Percentiles rank a stretch among this genome's conserved stretches.
Conservation (phyloP, 306 rosid species). For the Myrica gale region DNA sequence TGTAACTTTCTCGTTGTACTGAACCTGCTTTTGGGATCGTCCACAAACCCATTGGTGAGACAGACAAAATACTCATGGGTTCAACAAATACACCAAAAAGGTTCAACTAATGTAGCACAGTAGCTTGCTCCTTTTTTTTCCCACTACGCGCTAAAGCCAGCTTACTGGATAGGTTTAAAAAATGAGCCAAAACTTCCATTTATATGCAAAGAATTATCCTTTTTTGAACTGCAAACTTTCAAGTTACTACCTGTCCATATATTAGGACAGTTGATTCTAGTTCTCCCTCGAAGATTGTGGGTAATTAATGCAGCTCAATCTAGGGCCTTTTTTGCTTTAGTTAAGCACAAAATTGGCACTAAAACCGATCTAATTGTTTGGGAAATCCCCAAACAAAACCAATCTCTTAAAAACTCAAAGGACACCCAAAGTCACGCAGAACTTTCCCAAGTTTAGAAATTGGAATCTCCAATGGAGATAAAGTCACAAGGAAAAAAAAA, state of each 20-base stretch:
- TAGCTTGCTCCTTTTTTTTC: too few relatives aligned
- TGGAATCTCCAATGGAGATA: constrained; percentile 20
- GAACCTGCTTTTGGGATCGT: not conserved
- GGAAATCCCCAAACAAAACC: constrained; percentile 10
- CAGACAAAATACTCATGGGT: not conserved
- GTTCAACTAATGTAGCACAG: not conserved
- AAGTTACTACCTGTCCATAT: too few relatives aligned
- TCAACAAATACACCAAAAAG: not conserved
- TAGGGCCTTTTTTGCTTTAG: not conserved
- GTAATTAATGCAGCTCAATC: not conserved
- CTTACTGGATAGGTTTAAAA: not conserved
- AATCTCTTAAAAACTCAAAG: constrained; percentile 19
- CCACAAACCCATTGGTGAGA: not conserved
- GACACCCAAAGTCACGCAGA: not conserved
- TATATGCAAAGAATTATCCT: too few relatives aligned
- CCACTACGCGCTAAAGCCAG: not conserved
- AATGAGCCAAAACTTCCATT: too few relatives aligned
- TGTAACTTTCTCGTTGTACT: not conserved
- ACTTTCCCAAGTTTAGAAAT: constrained; percentile 22
- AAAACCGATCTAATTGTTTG: constrained; percentile 5
- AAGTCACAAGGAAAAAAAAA: not conserved
- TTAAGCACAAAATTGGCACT: not conserved
- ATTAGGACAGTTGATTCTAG: too few relatives aligned
- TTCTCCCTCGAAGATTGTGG: not conserved
- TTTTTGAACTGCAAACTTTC: too few relatives aligned